phyloP scores from a whole-genome alignment of 345 rosid species.

The Syzygium aqueum region DNA sequence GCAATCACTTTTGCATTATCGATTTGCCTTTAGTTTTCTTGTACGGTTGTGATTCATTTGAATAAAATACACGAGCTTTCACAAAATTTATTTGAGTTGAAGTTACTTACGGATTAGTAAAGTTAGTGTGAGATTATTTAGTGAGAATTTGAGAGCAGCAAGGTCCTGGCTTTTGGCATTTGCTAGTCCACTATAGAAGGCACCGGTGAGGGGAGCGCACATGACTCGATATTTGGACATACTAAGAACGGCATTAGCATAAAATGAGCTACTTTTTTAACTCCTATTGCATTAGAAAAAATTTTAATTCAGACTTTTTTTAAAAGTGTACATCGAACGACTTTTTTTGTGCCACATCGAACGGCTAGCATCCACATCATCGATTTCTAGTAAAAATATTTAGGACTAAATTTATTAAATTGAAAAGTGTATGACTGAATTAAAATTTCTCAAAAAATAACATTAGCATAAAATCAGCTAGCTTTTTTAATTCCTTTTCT shows the following conservation, averaged over 20 bases:
- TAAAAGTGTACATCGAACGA: too few relatives aligned
- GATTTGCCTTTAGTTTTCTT: neutral
- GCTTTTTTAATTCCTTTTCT: too few relatives aligned
- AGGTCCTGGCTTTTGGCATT: neutral
- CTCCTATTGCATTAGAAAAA: neutral
- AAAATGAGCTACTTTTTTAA: neutral
- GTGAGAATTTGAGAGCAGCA: neutral
- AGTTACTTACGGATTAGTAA: neutral
- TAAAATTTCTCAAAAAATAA: too few relatives aligned
- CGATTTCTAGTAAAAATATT: too few relatives aligned
- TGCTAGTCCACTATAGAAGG: neutral
- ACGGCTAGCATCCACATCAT: too few relatives aligned
- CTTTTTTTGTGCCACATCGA: too few relatives aligned
- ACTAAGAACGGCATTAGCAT: neutral
- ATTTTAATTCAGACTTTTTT: too few relatives aligned
- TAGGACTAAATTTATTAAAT: too few relatives aligned
- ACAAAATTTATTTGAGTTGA: neutral
- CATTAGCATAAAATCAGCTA: too few relatives aligned
- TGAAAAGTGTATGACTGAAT: too few relatives aligned
- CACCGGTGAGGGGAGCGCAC: neutral
- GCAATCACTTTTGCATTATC: neutral
- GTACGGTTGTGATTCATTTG: fast-evolving
- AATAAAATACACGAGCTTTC: neutral
- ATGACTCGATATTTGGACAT: neutral
- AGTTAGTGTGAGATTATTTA: neutral